Conservation (phyloP, 2,329 filamentous ascomycete genomes). For the Nemania sp. region DNA sequence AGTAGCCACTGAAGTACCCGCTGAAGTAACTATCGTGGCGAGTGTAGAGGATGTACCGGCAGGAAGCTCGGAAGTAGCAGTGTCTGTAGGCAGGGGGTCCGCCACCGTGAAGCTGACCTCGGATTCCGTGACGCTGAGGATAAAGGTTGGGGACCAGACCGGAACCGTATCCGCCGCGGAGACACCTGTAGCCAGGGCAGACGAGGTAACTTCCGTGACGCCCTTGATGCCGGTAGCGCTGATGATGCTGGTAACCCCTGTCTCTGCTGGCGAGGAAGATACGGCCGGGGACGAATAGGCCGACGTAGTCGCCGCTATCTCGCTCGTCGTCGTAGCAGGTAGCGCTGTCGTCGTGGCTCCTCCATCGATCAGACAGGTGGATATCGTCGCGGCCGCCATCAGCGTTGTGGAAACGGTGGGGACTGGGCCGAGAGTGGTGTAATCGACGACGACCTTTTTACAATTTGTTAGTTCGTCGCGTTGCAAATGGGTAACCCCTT, state of each 20-base stretch:
- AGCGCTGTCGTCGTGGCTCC: conserved; percentile 11
- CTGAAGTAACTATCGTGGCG: neutral
- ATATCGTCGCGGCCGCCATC: conserved; percentile 20
- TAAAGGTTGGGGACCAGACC: conserved; percentile 17
- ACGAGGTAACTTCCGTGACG: neutral
- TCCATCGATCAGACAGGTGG: conserved; percentile 24
- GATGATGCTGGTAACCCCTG: neutral
- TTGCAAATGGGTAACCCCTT: too few species aligned
- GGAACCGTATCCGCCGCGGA: conserved; percentile 1
- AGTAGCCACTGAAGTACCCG: neutral
- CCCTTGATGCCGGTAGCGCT: too few species aligned
- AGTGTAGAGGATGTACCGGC: neutral
- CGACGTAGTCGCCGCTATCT: neutral
- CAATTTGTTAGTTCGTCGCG: neutral
- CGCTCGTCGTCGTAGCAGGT: conserved; percentile 15
- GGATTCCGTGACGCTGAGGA: conserved; percentile 11
- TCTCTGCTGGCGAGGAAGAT: conserved; percentile 8
- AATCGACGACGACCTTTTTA: conserved; percentile 35
- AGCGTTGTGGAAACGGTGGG: conserved; percentile 38
- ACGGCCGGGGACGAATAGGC: neutral
- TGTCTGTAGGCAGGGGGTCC: neutral
- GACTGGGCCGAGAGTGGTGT: conserved; percentile 32
- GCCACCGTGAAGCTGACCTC: conserved; percentile 22
- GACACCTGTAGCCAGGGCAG: conserved; percentile 3
- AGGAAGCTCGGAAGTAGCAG: neutral